Evolutionary conservation across 495 filamentous ascomycete species (phyloP), one percentile per base, ranked within the genome.

Genomic region (Podospora tetraspora): DNA sequence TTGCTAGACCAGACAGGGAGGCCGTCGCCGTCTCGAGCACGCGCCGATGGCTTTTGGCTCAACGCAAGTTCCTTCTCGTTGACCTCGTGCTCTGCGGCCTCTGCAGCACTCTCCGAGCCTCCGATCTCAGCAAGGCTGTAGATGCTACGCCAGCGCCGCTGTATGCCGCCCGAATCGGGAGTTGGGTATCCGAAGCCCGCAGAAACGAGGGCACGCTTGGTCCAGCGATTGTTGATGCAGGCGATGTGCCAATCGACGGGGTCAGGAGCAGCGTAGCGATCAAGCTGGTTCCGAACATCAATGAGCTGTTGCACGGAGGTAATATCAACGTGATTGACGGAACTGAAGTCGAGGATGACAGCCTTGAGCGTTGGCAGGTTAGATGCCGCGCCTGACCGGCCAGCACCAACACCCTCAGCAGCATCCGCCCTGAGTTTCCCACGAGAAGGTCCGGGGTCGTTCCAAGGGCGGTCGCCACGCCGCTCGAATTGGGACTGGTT

Each of bases 271-370:
- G 92, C 86, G 76, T 97, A 97, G 16, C 89, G 85, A 78, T 98
- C 95, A 23, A 99, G 88, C 76, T 98, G 96, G 78, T 98, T 99
- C 77, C 95, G 93, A 3, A 99, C 92, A 72, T 99, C 95, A 78
- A 99, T 97, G 56, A 99, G 82, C 77, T 95, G 91, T 81, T 99
- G 95, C 2, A 97, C 86, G 0, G 93, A 96, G 1, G 95, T 97
- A 66, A 96, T 87, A 72, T 99, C 95, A 62, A 97, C 92, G 72
- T 97, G 94, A 80, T 99, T 97, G 72, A 99, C 95, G 0, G 92
- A 93, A 56, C 89, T 91, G 79, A 99, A 96, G 76, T 99, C 95
- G 22, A 99, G 88, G 66, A 99, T 96, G 74, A 99, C 84, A 57
- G 95, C 94, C 74, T 94, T 94, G 60, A 98, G 86, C 0, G 89